Conservation (phyloP, 2,329 filamentous ascomycete genomes). For the Cladosporium sp. region DNA sequence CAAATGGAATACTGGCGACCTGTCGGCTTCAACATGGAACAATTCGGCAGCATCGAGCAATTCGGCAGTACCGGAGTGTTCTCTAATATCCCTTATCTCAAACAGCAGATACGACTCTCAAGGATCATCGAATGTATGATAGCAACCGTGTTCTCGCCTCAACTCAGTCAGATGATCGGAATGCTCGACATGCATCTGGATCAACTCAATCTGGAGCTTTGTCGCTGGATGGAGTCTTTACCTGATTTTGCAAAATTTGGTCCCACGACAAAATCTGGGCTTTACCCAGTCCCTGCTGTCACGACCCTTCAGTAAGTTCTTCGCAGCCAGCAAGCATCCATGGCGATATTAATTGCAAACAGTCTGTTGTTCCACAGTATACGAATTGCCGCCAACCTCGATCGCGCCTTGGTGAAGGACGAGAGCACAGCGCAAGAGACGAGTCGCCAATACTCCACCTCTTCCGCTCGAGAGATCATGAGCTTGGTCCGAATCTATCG, state of each 20-base stretch:
- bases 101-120: not conserved
- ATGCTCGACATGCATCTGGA: not conserved
- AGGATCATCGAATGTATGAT: not conserved
- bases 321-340: too few relatives aligned
- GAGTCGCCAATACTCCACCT: not conserved
- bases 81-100: not conserved
- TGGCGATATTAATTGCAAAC: not conserved
- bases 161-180: not conserved
- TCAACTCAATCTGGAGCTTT: not conserved
- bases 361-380: not conserved
- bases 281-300: not conserved
- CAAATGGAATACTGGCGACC: not conserved
- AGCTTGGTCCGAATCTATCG: not conserved
- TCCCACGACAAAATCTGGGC: not conserved
- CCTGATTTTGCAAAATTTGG: not conserved
- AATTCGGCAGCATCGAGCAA: not conserved
- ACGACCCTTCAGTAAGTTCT: not conserved
- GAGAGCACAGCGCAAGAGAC: not conserved
- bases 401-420: not conserved
- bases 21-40: not conserved
- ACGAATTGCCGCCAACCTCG: not conserved
- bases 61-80: not conserved
- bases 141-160: not conserved
- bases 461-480: not conserved
- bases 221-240: not conserved